Base-by-base conservation (phyloP, 345 rosid species). In the Lenwebbia sp. region DNA sequence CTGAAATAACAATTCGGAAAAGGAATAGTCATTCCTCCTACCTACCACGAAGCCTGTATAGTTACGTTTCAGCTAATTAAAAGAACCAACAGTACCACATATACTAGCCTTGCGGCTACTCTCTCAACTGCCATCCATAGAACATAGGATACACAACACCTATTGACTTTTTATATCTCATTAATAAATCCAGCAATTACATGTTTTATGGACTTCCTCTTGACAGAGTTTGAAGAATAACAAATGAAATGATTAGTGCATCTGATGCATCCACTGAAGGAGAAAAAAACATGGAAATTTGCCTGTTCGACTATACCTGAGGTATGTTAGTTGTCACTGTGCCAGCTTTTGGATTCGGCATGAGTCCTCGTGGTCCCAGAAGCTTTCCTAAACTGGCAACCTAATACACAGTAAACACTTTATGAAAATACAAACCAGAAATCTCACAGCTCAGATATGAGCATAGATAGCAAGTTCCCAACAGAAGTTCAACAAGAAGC, bases 341-440 rank as follows among this genome's bases (percentile, higher is more conserved):
- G 57, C 98, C 99, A 75, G 99, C 99, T 92, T 97, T 97, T 30
- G 99, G 99, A 88, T 96, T 97, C 52, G 99, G 99, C 99, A 97
- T 97, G 89, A 97, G 97, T 86, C 99, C 99, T 21, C 99, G 92
- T 28, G 99, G 99, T 89, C 99, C 99, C 57, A 97, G 93, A 91
- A 97, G 94, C 93, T 93, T 97, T 87, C 99, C 99, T 62, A 97
- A 91, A 88, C 95, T 92, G 54, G 99, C 99, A 90, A 95, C 99
- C 99, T 96, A 91, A 90, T 13, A 82, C 52, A 88, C 85, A 37
- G 47, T 11, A 37, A 70, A 70, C 26, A 21, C 1, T 37, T 0
- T 10, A 70, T 37, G 25, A 65, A 65, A 65, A 70, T 33, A 70
- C 0, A 22, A 33, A 19, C 47, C 26, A 70, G 81, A 37, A 37